Percentiles rank a stretch among this genome's conserved stretches.
These are phyloP conservation scores for Kwoniella sp. DNA, from an alignment of 768 basidiomycete species.

Conservation along the genomic window DNA sequence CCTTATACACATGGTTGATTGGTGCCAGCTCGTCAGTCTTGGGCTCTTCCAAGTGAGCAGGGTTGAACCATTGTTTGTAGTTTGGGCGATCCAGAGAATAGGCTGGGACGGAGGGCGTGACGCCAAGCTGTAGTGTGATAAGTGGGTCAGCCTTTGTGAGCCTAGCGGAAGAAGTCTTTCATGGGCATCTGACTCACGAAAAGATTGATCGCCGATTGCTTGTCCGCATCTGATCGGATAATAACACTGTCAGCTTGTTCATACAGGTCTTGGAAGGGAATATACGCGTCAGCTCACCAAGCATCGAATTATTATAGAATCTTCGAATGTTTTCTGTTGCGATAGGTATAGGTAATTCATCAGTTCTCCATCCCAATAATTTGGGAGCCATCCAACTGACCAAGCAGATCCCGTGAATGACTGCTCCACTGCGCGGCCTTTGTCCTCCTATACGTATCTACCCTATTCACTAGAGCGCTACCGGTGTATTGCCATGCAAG, in stretches of 20 bases:
- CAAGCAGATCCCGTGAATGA: conserved; percentile 83
- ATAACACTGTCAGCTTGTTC: neutral
- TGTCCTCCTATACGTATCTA: conserved; percentile 79
- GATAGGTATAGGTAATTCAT: neutral
- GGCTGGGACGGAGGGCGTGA: conserved; percentile 45
- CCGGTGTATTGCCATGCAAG: conserved; percentile 96
- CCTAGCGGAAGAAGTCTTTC: too few relatives aligned
- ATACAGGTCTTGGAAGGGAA: too few relatives aligned
- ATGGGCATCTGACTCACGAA: too few relatives aligned
- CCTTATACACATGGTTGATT: conserved; percentile 64
- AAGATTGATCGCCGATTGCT: conserved; percentile 95
- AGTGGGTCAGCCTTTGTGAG: neutral
- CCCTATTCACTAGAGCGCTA: conserved; percentile 90
- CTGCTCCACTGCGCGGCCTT: conserved; percentile 97
- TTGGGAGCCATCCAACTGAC: conserved; percentile 15
- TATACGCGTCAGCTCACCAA: conserved; percentile 70
- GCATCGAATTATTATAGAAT: conserved; percentile 90
- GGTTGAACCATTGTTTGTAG: conserved; percentile 83
- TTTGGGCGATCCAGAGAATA: conserved; percentile 65
- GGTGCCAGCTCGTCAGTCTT: conserved; percentile 60
- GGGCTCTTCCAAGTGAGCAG: conserved; percentile 57
- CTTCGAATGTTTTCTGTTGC: conserved; percentile 77
- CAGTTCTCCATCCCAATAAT: neutral
- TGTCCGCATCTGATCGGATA: conserved; percentile 75
- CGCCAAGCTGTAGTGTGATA: conserved; percentile 29